phyloP scores from a whole-genome alignment of 805 yeast genomes.

The Candida sithepensis region DNA sequence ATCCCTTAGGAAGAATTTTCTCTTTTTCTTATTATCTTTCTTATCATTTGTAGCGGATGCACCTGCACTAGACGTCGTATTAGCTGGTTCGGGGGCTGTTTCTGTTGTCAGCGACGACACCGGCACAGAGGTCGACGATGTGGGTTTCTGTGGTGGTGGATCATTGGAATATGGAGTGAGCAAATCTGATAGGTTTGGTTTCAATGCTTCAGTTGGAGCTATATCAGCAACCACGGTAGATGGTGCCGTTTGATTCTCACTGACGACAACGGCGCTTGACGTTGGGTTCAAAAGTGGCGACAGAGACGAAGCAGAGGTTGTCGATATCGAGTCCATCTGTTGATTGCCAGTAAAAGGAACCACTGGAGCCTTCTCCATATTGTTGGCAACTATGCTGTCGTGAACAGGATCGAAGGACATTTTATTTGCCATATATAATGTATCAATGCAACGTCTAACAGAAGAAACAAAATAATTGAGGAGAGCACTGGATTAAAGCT shows the following conservation, averaged over 20 bases:
- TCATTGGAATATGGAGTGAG: neutral
- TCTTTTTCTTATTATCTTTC: constrained; percentile 13
- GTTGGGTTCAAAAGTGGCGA: constrained; percentile 6
- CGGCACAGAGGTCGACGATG: neutral
- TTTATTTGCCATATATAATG: neutral
- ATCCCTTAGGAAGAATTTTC: constrained; percentile 1
- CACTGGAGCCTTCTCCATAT: neutral
- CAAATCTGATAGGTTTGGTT: neutral
- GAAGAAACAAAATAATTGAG: too few relatives aligned
- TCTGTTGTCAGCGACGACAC: neutral
- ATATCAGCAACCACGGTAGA: neutral
- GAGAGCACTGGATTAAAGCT: too few relatives aligned
- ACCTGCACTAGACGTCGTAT: neutral
- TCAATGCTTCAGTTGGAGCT: neutral
- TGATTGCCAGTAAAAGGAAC: neutral
- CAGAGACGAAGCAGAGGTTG: neutral
- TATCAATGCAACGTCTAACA: neutral
- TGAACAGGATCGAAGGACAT: constrained; percentile 31
- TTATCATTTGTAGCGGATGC: constrained; percentile 1
- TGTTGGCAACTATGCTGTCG: constrained; percentile 18
- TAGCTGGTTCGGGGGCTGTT: neutral
- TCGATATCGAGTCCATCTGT: neutral
- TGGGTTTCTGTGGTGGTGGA: neutral
- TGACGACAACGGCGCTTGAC: too few relatives aligned
- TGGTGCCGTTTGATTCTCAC: too few relatives aligned